Evolutionary conservation across 2,329 filamentous ascomycete species (phyloP), one percentile per base, ranked within the genome.

Genomic region (Microsporum audouinii): DNA sequence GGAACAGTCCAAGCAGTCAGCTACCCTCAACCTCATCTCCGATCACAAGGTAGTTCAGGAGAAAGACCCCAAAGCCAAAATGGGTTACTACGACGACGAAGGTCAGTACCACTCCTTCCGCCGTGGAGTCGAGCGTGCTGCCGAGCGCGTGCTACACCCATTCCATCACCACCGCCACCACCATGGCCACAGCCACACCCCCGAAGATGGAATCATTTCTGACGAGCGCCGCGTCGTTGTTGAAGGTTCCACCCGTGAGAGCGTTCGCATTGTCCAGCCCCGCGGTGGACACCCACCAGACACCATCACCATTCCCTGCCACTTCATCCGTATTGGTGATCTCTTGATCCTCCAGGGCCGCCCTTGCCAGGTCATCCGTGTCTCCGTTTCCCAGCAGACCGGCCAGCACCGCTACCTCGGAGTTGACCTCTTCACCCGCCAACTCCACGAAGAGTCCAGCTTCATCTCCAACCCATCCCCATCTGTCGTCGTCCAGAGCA

Each of bases 341-440:
- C 89, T 99, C 80, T 80, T 99, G 79, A 95, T 97, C 82, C 90
- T 99, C 69, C 94, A 99, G 84, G 92, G 92, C 77, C 92, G 94
- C 71, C 91, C 94, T 73, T 97, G 91, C 88, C 94, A 99, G 85
- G 92, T 99, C 78, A 99, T 99, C 83, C 92, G 92, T 77, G 96
- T 99, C 87, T 96, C 91, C 69, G 96, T 91, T 79, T 97, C 92
- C 62, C 84, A 89, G 69, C 92, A 95, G 82, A 99, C 94, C 65
- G 94, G 94, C 77, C 94, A 99, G 85, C 92, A 99, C 87, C 89
- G 94, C 76, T 99, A 97, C 85, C 89, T 99, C 66, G 94, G 94
- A 85, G 94, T 99, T 69, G 94, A 99, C 79, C 88, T 99, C 73
- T 99, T 99, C 89, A 96, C 91, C 84, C 95, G 96, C 85, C 90